Evolutionary conservation across 176 grass and related monocot species (phyloP).

Genomic region (Musa acuminata): DNA sequence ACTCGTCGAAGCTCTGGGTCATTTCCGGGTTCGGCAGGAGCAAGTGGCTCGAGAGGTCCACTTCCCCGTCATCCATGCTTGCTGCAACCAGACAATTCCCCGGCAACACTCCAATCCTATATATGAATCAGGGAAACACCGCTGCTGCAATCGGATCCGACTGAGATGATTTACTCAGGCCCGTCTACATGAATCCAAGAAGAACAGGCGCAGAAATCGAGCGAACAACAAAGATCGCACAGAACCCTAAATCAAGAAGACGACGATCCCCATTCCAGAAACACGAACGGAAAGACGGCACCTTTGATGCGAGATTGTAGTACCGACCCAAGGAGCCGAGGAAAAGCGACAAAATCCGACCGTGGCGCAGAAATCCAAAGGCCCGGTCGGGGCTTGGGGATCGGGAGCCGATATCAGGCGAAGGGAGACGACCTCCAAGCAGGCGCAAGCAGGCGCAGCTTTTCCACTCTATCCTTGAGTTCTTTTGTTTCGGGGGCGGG

Average conservation of each 20-base stretch:
- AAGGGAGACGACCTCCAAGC: not conserved
- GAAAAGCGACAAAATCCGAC: not conserved
- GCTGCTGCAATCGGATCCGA: not conserved
- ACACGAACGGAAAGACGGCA: not conserved
- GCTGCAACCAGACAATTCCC: not conserved
- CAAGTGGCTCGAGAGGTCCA: constrained; percentile 61
- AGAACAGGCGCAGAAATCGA: not conserved
- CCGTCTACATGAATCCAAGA: not conserved
- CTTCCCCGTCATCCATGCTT: constrained; percentile 59
- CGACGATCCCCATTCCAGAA: not conserved
- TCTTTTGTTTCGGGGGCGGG: not conserved
- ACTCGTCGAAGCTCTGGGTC: constrained; percentile 52
- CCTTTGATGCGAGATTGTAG: not conserved
- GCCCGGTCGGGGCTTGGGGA: not conserved
- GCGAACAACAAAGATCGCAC: not conserved
- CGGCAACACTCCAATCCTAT: not conserved
- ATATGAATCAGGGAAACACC: not conserved
- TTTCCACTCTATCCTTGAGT: not conserved
- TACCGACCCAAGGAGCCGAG: not conserved
- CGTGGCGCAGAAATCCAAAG: not conserved
- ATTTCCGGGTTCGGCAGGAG: constrained; percentile 51
- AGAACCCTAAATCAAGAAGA: not conserved
- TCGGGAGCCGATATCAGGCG: not conserved
- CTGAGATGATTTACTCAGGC: not conserved
- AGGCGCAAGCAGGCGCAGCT: not conserved